A percentile compares a stretch with the other conserved stretches of the same genome.
Evolutionary conservation across 139 green algal genomes (phyloP).

Genomic region (Auxenochlorella protothecoides): DNA sequence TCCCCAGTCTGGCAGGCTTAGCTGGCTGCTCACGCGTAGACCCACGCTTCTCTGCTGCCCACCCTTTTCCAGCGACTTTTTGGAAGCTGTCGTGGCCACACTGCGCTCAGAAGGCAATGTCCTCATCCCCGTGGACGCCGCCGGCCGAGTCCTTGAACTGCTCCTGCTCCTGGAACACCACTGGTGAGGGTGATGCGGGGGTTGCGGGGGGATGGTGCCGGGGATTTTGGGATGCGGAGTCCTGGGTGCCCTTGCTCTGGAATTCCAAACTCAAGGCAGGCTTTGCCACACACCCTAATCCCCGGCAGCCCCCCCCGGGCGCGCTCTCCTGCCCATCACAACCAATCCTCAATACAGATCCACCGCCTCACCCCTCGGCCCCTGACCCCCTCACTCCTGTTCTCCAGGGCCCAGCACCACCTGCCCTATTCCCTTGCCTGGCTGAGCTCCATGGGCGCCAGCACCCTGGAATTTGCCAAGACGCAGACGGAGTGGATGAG

Average conservation of each 20-base stretch:
- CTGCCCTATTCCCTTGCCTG: constrained; percentile 65
- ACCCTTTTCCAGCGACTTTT: constrained; percentile 18
- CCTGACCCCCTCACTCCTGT: no score
- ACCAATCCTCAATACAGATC: no score
- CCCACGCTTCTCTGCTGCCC: neutral
- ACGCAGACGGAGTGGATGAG: constrained; percentile 79
- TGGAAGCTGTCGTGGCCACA: constrained; percentile 32
- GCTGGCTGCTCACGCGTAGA: no score
- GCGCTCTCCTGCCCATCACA: no score
- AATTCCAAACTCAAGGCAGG: no score
- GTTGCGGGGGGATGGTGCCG: no score
- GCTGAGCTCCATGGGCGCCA: constrained; percentile 42
- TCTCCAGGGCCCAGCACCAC: constrained; percentile 22
- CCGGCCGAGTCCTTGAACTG: constrained; percentile 83
- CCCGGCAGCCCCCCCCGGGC: no score
- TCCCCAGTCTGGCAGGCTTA: no score
- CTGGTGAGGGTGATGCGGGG: constrained; percentile 18
- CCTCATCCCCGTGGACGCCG: constrained; percentile 78
- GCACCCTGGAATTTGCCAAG: constrained; percentile 22
- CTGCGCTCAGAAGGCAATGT: constrained; percentile 61
- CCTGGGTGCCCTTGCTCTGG: no score
- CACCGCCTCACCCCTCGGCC: no score
- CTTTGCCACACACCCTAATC: no score
- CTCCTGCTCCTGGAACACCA: constrained; percentile 71
- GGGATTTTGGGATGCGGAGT: no score